Evolutionary conservation across 768 basidiomycete species (phyloP), one percentile per base, ranked within the genome.

Genomic region (Clavaria fumosa): DNA sequence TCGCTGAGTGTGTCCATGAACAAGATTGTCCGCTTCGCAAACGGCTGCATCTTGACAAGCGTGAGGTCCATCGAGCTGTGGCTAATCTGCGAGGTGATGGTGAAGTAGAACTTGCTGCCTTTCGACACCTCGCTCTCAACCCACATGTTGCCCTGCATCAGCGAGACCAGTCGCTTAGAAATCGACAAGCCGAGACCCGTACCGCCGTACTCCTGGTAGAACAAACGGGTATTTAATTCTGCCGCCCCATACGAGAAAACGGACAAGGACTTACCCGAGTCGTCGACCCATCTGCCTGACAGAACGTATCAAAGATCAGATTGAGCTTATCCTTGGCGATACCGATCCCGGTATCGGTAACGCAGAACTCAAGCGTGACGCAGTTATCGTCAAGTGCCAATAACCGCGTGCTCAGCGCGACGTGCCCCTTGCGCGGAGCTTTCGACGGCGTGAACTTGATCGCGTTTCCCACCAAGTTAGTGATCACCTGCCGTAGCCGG

Each of bases 111-210:
- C 57, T 78, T 79, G 62, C 78, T 84, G 19, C 95, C 95, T 48
- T 85, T 81, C 32, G 81, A 70, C 42, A 93, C 84, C 55, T 93
- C 89, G 43, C 79, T 83, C 59, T 95, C 86, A 15, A 99, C 95
- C 95, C 95, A 99, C 69, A 99, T 85, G 50, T 93, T 86, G 32
- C 95, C 95, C 48, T 86, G 77, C 95, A 99, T 99, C 48, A 99
- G 78, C 34, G 78, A 79, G 12, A 97, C 93, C 17, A 99, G 76
- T 1, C 91, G 82, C 53, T 96, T 97, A 31, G 93, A 97, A 50
- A 99, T 97, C 7, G 91, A 96, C 31, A 97, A 67, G 9, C 93
- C 93, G 2, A 99, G 67, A 50, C 93, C 93, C 0, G 93, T 96
- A 27, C 93, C 93, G 44, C 93, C 93, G 47, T 96, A 96, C 67